These are phyloP conservation scores for Solidago caesia DNA, from an alignment of 129 eudicot genomes.

Conservation along the genomic window DNA sequence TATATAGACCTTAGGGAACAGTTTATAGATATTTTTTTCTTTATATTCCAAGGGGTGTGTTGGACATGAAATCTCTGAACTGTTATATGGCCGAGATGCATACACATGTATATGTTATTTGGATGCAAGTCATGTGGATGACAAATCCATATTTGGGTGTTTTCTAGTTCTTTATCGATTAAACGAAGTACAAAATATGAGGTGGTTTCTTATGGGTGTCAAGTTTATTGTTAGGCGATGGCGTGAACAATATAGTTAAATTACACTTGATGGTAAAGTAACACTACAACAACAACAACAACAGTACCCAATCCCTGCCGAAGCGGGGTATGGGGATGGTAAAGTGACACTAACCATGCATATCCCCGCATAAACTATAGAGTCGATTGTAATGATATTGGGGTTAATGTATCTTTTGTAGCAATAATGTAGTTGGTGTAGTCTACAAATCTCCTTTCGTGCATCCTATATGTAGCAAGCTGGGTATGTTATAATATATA, in stretches of 20 bases:
- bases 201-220: not conserved
- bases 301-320: too few species aligned
- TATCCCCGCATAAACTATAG: conserved; percentile 2
- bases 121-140: too few species aligned
- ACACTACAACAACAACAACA: too few species aligned
- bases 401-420: not conserved
- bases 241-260: not conserved
- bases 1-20: not conserved
- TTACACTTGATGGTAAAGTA: not conserved
- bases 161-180: not conserved
- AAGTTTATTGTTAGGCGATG: conserved; percentile 1
- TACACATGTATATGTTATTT: too few species aligned
- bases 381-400: too few species aligned
- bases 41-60: too few species aligned
- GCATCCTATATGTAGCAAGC: too few species aligned
- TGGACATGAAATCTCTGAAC: too few species aligned
- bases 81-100: too few species aligned
- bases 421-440: conserved; percentile 15
- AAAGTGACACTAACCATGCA: conserved; percentile 31
- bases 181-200: too few species aligned
- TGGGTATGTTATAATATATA: not conserved
- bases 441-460: not conserved
- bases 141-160: not conserved
- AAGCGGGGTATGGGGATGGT: too few species aligned
- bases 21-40: too few species aligned